Percentiles rank a stretch among this genome's conserved stretches.
Conservation (phyloP, 345 rosid genomes). For the Boechera stricta region DNA sequence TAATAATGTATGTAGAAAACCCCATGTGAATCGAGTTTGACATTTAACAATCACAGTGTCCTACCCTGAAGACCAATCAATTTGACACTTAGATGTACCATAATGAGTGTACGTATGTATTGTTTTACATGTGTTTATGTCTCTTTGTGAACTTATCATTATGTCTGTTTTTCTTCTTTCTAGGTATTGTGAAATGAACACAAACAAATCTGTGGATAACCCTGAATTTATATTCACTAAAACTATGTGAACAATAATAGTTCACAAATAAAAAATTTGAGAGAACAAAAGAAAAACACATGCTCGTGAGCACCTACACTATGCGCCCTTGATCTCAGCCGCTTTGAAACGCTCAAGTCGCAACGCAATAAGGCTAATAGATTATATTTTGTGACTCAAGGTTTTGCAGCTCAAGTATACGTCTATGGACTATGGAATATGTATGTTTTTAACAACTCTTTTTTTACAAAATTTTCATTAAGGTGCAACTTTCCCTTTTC, state of each 20-base stretch:
- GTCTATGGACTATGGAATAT: neutral
- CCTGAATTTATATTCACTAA: neutral
- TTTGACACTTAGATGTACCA: slow-evolving; percentile 24
- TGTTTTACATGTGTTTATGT: slow-evolving; percentile 45
- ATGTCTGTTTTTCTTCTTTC: slow-evolving; percentile 12
- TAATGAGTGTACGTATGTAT: slow-evolving; percentile 34
- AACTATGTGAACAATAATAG: neutral
- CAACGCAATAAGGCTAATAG: neutral
- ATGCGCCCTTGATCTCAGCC: neutral
- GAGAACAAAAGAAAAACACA: neutral
- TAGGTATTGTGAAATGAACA: slow-evolving; percentile 28
- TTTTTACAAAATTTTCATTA: neutral
- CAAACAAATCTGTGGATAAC: slow-evolving; percentile 28
- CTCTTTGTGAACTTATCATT: slow-evolving; percentile 42
- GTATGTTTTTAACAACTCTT: neutral
- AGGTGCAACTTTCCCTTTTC: slow-evolving; percentile 10
- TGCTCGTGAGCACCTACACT: neutral
- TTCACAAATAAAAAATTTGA: neutral
- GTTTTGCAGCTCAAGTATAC: neutral
- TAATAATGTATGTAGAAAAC: slow-evolving; percentile 31
- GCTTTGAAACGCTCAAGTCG: neutral
- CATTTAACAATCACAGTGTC: slow-evolving; percentile 46
- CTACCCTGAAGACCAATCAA: slow-evolving; percentile 42
- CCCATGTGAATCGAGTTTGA: slow-evolving; percentile 44
- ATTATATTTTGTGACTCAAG: neutral